Conservation (phyloP, 1,139 yeast species). For the Scheffersomyces titani region DNA sequence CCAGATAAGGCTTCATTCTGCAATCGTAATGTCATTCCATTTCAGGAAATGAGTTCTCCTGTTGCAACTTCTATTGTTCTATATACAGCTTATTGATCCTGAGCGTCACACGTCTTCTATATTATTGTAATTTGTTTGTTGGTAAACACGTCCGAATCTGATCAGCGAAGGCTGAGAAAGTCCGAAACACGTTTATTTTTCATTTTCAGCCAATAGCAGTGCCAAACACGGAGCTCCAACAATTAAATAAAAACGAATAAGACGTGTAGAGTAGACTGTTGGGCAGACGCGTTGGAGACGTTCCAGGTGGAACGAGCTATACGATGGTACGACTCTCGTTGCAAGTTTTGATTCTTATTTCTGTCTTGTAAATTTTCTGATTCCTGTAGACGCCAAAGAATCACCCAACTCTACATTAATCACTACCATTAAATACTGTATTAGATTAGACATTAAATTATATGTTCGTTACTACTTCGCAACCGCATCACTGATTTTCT, state of each 20-base stretch:
- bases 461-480: not conserved
- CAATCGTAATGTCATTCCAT: not conserved
- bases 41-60: not conserved
- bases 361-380: not conserved
- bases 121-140: not conserved
- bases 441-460: not conserved
- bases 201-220: not conserved
- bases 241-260: no score
- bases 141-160: not conserved
- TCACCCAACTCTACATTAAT: not conserved
- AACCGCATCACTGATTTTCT: not conserved
- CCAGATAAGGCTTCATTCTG: not conserved
- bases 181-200: not conserved
- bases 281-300: not conserved
- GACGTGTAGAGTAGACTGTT: not conserved
- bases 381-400: not conserved
- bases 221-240: not conserved
- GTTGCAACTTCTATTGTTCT: not conserved
- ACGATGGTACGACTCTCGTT: not conserved
- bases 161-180: not conserved
- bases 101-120: not conserved
- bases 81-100: not conserved
- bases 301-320: not conserved
- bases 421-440: not conserved
- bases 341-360: no score